Evolutionary conservation across 305 asterid genomes (phyloP).

Genomic region (Fraxinus paxiana): DNA sequence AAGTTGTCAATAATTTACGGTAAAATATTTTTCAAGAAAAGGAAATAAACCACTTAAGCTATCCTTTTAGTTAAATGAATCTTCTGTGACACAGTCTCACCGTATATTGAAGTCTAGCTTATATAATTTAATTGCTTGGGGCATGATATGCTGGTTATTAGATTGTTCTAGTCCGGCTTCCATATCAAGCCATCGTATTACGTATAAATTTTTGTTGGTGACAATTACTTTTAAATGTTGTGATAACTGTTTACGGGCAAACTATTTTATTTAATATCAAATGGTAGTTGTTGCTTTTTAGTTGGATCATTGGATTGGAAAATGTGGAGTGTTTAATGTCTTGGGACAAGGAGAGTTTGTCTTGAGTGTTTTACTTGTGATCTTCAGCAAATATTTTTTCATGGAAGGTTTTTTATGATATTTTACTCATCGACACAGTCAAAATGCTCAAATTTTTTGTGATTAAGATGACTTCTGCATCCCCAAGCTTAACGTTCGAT

Average conservation of each 20-base stretch:
- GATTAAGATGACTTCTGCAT: not conserved
- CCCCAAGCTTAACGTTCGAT: not conserved
- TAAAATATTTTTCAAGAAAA: not conserved
- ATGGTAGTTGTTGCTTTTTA: not conserved
- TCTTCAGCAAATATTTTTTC: not conserved
- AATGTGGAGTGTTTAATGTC: not conserved
- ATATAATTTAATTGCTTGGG: not conserved
- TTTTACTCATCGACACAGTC: not conserved
- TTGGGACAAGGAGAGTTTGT: not conserved
- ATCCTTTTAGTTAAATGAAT: not conserved
- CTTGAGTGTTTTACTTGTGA: not conserved
- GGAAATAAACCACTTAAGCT: not conserved
- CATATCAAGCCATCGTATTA: not conserved
- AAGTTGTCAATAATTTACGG: not conserved
- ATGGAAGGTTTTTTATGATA: not conserved
- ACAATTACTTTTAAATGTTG: not conserved
- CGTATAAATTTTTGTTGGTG: not conserved
- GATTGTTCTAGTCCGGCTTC: conserved; percentile 2
- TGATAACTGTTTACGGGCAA: not conserved
- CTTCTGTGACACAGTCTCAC: not conserved
- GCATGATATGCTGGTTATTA: not conserved
- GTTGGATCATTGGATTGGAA: not conserved
- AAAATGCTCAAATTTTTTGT: not conserved
- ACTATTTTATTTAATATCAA: not conserved
- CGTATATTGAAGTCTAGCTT: not conserved